phyloP scores from a whole-genome alignment of 2,329 filamentous ascomycete genomes.

The Penicillium sp. region DNA sequence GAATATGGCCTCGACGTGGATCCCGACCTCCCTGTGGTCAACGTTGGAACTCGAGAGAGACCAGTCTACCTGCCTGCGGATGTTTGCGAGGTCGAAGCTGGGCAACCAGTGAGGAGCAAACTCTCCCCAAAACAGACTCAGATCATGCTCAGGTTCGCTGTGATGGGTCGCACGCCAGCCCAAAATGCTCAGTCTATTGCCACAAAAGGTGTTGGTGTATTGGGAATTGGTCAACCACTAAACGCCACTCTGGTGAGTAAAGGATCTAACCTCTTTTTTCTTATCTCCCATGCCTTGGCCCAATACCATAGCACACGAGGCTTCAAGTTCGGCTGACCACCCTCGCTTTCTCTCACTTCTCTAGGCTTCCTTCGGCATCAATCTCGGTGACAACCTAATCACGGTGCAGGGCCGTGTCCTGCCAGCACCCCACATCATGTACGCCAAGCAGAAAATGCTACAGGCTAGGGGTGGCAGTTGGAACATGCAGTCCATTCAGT shows the following conservation, averaged over 20 bases:
- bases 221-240: constrained; percentile 58
- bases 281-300: neutral
- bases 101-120: constrained; percentile 65
- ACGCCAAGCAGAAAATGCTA: constrained; percentile 46
- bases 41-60: constrained; percentile 61
- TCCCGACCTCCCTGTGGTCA: constrained; percentile 62
- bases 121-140: constrained; percentile 65
- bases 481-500: constrained; percentile 67
- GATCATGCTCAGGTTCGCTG: constrained; percentile 73
- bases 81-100: constrained; percentile 64
- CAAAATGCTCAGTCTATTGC: constrained; percentile 70
- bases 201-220: constrained; percentile 55
- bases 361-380: constrained; percentile 63
- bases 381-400: constrained; percentile 56
- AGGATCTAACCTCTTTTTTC: neutral
- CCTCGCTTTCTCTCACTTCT: neutral
- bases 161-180: constrained; percentile 59
- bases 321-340: neutral
- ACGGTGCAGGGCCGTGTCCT: constrained; percentile 75
- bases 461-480: constrained; percentile 60
- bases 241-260: constrained; percentile 51
- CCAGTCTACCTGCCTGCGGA: constrained; percentile 71
- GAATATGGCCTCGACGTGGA: constrained; percentile 44
- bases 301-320: neutral
- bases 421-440: constrained; percentile 62